phyloP scores from a whole-genome alignment of 768 basidiomycete genomes.

The Leccinum subtestaceum region DNA sequence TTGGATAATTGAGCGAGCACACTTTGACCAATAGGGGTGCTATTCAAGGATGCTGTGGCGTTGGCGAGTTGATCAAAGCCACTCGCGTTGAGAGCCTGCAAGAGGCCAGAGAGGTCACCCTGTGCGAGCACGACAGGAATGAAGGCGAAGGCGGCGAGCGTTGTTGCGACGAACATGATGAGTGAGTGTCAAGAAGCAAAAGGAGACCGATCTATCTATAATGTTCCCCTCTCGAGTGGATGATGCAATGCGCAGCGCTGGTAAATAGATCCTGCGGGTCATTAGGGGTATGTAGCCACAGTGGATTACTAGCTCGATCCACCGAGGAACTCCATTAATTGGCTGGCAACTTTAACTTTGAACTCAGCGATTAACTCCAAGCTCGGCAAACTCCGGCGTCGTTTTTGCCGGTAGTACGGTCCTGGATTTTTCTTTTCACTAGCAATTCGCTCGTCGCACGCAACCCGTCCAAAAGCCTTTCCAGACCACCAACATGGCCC shows the following conservation, averaged over 20 bases:
- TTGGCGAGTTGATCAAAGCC: constrained; percentile 44
- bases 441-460: not conserved
- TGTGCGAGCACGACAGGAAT: constrained; percentile 31
- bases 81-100: constrained; percentile 36
- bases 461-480: not conserved
- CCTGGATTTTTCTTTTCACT: not conserved
- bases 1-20: constrained; percentile 43
- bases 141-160: constrained; percentile 20
- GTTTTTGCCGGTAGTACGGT: not conserved
- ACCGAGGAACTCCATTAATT: not conserved
- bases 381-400: constrained; percentile 17
- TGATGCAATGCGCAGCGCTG: constrained; percentile 30
- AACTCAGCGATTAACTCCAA: constrained; percentile 1
- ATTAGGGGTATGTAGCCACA: not conserved
- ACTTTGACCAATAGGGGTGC: constrained; percentile 40
- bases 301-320: not conserved
- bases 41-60: constrained; percentile 41
- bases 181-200: not conserved
- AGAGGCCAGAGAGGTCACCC: constrained; percentile 33
- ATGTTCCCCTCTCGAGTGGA: not conserved
- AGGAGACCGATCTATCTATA: not conserved
- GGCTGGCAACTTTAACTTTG: not conserved
- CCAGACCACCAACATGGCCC: constrained; percentile 49
- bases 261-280: not conserved
- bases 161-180: constrained; percentile 20